Evolutionary conservation across 306 rosid species (phyloP).

Genomic region (Pterocarpus santalinus): DNA sequence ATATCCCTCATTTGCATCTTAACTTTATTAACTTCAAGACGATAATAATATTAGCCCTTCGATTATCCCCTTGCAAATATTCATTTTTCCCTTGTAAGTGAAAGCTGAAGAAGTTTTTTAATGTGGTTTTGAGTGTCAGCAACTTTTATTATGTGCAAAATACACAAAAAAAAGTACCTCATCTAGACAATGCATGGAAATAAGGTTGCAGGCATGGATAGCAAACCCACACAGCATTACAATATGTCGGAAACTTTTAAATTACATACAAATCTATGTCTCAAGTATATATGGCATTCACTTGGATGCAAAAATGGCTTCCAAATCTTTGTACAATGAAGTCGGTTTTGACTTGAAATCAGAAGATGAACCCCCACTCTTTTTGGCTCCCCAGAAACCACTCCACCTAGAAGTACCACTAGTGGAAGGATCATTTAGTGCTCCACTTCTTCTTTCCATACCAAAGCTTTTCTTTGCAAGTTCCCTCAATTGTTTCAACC

Average conservation of each 20-base stretch:
- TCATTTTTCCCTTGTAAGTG: not conserved
- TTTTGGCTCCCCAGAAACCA: slow-evolving; percentile 68
- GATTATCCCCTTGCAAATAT: too few species aligned
- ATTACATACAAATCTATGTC: not conserved
- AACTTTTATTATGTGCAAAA: slow-evolving; percentile 31
- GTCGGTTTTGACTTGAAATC: slow-evolving; percentile 69
- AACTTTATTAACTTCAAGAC: too few species aligned
- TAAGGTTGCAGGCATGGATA: slow-evolving; percentile 7
- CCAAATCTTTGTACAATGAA: slow-evolving; percentile 74
- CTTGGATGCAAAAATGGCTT: slow-evolving; percentile 91
- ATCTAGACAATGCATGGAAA: not conserved
- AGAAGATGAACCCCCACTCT: slow-evolving; percentile 74
- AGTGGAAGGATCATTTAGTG: slow-evolving; percentile 74
- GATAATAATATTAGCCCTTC: too few species aligned
- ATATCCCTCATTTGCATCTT: too few species aligned
- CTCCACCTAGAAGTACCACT: slow-evolving; percentile 71
- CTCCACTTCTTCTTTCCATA: slow-evolving; percentile 63
- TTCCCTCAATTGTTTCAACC: slow-evolving; percentile 74
- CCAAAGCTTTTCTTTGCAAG: slow-evolving; percentile 79
- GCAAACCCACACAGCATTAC: slow-evolving; percentile 15
- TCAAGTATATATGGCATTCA: slow-evolving; percentile 42
- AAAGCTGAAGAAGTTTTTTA: not conserved
- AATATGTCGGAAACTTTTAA: slow-evolving; percentile 4
- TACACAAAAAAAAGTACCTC: not conserved
- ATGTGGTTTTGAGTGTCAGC: not conserved